Evolutionary conservation across 2,329 filamentous ascomycete species (phyloP), one percentile per base, ranked within the genome.

Genomic region (Fusarium hostae): DNA sequence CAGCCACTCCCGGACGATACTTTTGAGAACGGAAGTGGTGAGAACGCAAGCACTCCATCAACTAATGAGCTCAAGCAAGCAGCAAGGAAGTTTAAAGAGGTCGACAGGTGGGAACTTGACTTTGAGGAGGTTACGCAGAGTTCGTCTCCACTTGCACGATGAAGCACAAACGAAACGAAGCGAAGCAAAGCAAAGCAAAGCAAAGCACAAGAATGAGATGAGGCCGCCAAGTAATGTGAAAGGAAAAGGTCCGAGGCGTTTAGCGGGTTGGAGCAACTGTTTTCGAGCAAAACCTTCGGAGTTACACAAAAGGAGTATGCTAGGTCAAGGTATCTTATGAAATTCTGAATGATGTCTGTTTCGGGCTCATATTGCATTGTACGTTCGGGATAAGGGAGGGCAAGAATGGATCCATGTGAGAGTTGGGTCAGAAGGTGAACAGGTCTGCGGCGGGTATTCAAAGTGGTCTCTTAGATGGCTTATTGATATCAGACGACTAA

Each of bases 41-140:
- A 75, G 80, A 81, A 71, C 75, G 80, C 76, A 73, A 79, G 72
- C 41, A 82, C 76, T 77, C 78, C 81, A 10, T 77, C 85, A 51
- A 82, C 85, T 28, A 79, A 86, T 44, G 89, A 90, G 82, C 81
- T 92, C 67, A 88, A 87, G 79, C 82, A 85, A 54, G 88, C 89
- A 43, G 84, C 84, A 13, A 85, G 83, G 77, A 92, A 92, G 80
- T 92, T 92, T 75, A 85, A 87, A 78, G 90, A 92, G 80, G 90
- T 92, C 43, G 90, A 92, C 78, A 83, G 86, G 80, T 92, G 90
- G 89, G 85, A 90, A 80, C 81, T 92, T 67, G 88, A 89, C 55
- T 92, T 88, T 79, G 90, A 92, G 81, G 89, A 90, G 72, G 85
- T 89, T 52, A 85, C 85, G 26, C 85, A 87, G 78, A 85, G 84